phyloP scores from a whole-genome alignment of 2,329 filamentous ascomycete genomes.

The Alternaria ventricosa region DNA sequence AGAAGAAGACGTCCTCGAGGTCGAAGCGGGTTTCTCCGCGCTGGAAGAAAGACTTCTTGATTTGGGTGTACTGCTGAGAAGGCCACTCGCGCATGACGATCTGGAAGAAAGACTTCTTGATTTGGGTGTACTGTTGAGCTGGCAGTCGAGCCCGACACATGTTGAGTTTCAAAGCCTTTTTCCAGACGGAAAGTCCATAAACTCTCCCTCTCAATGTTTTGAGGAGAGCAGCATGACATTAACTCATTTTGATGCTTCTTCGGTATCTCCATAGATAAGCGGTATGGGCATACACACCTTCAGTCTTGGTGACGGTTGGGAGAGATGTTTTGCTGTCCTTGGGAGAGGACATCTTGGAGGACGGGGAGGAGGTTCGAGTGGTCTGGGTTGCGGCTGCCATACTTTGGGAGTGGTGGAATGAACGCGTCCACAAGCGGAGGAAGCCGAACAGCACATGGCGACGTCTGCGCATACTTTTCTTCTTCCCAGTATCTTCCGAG shows the following conservation, averaged over 20 bases:
- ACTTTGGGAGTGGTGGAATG: conserved; percentile 17
- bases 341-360: conserved; percentile 49
- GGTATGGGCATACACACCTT: conserved; percentile 39
- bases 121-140: conserved; percentile 66
- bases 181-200: not conserved
- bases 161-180: not conserved
- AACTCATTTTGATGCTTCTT: too few relatives aligned
- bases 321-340: conserved; percentile 46
- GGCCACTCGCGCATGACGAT: conserved; percentile 76
- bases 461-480: not conserved
- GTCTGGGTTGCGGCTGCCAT: conserved; percentile 47
- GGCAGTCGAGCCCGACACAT: not conserved
- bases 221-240: too few relatives aligned
- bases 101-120: conserved; percentile 86
- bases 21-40: conserved; percentile 55
- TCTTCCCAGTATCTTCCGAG: not conserved
- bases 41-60: conserved; percentile 86
- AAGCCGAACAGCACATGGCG: not conserved
- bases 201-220: too few relatives aligned
- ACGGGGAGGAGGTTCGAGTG: conserved; percentile 43
- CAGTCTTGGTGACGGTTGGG: conserved; percentile 38
- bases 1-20: conserved; percentile 72
- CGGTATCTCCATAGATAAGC: too few relatives aligned
- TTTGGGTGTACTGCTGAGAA: conserved; percentile 67
- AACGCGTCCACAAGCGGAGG: too few relatives aligned